Evolutionary conservation across 139 green algal species (phyloP).

Genomic region (Pleodorina starrii): DNA sequence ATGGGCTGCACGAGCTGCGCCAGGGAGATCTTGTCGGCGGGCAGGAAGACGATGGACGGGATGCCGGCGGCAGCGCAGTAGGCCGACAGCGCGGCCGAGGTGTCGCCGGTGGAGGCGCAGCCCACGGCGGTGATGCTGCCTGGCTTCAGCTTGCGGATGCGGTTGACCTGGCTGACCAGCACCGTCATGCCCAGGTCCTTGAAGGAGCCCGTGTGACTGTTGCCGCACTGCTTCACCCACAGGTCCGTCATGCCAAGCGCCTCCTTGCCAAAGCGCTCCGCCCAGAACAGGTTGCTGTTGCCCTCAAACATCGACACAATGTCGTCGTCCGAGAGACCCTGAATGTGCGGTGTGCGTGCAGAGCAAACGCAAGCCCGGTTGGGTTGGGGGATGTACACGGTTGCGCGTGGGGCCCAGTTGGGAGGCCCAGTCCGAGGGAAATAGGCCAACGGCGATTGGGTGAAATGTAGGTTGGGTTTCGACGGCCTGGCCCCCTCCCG

Average conservation of each 20-base stretch:
- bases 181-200: slow-evolving; percentile 99
- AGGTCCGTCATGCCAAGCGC: slow-evolving; percentile 95
- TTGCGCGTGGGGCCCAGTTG: no score
- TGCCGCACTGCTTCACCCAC: slow-evolving; percentile 99
- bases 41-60: slow-evolving; percentile 99
- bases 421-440: no score
- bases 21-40: slow-evolving; percentile 97
- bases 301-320: slow-evolving; percentile 99
- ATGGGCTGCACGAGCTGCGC: slow-evolving; percentile 99
- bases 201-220: slow-evolving; percentile 98
- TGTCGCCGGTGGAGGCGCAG: slow-evolving; percentile 99
- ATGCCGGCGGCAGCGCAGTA: slow-evolving; percentile 98
- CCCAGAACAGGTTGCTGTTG: slow-evolving; percentile 99
- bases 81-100: slow-evolving; percentile 95
- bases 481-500: no score
- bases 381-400: no score
- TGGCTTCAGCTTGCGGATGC: slow-evolving; percentile 90
- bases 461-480: no score
- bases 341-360: no score
- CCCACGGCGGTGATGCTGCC: slow-evolving; percentile 94
- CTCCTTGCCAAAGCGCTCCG: slow-evolving; percentile 96
- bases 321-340: slow-evolving; percentile 92
- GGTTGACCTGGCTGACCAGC: slow-evolving; percentile 92
- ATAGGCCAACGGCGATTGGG: no score
- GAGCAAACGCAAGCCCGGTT: no score